These are phyloP conservation scores for Lepidium africanum DNA, from an alignment of 345 rosid genomes.

Conservation along the genomic window DNA sequence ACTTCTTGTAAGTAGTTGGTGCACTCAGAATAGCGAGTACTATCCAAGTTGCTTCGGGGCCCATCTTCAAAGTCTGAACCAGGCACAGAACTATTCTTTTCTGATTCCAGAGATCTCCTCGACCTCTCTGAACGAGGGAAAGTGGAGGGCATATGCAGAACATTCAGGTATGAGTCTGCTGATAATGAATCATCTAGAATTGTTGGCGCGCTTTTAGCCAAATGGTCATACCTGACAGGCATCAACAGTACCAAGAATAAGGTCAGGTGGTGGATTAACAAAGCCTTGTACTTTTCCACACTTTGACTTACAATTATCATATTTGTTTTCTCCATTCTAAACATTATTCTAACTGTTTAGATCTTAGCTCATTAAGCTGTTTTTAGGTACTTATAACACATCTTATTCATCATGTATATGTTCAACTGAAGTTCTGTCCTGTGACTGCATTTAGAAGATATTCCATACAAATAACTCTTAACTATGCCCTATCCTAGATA, in stretches of 20 bases:
- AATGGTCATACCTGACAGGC: constrained; percentile 78
- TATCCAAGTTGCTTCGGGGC: constrained; percentile 85
- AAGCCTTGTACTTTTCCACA: not conserved
- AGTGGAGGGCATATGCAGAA: constrained; percentile 90
- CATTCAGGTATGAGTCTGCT: constrained; percentile 94
- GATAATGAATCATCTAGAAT: constrained; percentile 96
- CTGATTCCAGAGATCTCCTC: constrained; percentile 52
- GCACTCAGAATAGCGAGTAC: constrained; percentile 67
- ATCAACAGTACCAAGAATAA: constrained; percentile 20
- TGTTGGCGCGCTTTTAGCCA: constrained; percentile 95
- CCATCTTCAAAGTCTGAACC: constrained; percentile 63
- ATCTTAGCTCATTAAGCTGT: not conserved
- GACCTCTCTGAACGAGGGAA: constrained; percentile 94
- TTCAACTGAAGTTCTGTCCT: not conserved
- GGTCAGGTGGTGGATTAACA: constrained; percentile 5
- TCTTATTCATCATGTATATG: not conserved
- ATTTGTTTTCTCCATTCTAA: not conserved
- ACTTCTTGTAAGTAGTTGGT: constrained; percentile 85
- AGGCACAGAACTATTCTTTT: constrained; percentile 40
- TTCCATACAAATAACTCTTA: not conserved
- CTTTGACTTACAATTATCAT: not conserved
- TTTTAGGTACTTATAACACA: not conserved
- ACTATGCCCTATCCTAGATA: not conserved
- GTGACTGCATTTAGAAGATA: not conserved
- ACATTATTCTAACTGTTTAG: not conserved